Percentiles rank a stretch among this genome's conserved stretches.
These are phyloP conservation scores for Quercus phellos DNA, from an alignment of 331 rosid genomes.

Conservation along the genomic window DNA sequence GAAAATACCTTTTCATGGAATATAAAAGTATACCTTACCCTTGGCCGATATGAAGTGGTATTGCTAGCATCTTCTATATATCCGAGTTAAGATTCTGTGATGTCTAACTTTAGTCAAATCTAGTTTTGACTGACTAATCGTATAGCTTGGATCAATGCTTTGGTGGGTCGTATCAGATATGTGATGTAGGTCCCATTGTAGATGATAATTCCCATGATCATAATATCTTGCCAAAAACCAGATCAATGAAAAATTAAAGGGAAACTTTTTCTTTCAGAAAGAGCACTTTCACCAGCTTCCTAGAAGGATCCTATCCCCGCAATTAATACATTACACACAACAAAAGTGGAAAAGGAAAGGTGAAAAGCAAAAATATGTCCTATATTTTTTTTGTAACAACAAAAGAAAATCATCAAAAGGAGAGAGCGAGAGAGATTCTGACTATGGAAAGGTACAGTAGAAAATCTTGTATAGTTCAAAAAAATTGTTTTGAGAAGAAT, in stretches of 20 bases:
- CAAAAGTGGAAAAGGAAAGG: conserved; percentile 12
- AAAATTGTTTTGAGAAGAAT: too few species aligned
- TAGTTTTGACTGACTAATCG: conserved; percentile 28
- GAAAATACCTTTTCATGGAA: too few species aligned
- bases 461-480: too few species aligned
- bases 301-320: conserved; percentile 40
- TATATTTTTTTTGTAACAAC: not conserved
- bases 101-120: conserved; percentile 16
- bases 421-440: not conserved
- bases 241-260: conserved; percentile 25
- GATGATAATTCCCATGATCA: conserved; percentile 9
- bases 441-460: too few species aligned
- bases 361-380: conserved; percentile 4
- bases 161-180: conserved; percentile 21
- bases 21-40: too few species aligned
- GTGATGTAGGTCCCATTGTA: not conserved
- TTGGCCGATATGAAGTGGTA: not conserved
- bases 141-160: conserved; percentile 26
- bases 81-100: conserved; percentile 20
- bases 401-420: not conserved
- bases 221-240: conserved; percentile 34
- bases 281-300: conserved; percentile 47
- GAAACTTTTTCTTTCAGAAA: conserved; percentile 36
- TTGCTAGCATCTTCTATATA: not conserved
- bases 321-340: conserved; percentile 8